These are phyloP conservation scores for Arachnomyces sp. DNA, from an alignment of 2,329 filamentous ascomycete genomes.

Conservation along the genomic window DNA sequence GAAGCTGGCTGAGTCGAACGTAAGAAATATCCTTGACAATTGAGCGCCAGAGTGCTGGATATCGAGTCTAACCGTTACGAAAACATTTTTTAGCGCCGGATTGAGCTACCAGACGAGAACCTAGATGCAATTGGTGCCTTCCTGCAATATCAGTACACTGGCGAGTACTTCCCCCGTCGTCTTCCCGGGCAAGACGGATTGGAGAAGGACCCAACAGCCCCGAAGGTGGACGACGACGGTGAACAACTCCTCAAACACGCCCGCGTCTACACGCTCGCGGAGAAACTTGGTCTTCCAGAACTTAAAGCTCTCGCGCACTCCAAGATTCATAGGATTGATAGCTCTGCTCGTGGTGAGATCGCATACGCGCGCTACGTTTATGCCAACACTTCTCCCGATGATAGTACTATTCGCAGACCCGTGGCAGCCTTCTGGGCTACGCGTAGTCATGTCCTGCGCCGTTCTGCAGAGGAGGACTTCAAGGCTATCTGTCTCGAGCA, in stretches of 20 bases:
- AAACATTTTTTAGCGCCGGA: conserved; percentile 48
- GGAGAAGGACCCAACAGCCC: conserved; percentile 58
- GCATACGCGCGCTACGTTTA: conserved; percentile 88
- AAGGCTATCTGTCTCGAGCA: conserved; percentile 75
- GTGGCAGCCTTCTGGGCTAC: conserved; percentile 88
- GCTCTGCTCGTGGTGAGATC: conserved; percentile 82
- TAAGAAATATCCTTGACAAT: no score
- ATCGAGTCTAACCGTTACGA: no score
- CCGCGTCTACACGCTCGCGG: conserved; percentile 78
- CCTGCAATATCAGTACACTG: conserved; percentile 75
- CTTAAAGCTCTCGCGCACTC: conserved; percentile 71
- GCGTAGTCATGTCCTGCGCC: conserved; percentile 67
- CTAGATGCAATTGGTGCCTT: conserved; percentile 69
- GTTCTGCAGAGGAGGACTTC: conserved; percentile 83
- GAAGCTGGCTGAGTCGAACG: conserved; percentile 36
- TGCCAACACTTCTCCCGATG: conserved; percentile 60
- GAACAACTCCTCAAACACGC: conserved; percentile 81
- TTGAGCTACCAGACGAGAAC: conserved; percentile 60
- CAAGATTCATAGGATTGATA: conserved; percentile 89
- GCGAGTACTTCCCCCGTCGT: conserved; percentile 69
- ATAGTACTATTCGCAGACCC: conserved; percentile 66
- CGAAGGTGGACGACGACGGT: conserved; percentile 65
- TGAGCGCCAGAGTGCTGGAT: conserved; percentile 37
- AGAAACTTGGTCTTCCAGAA: conserved; percentile 59
- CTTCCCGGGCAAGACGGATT: conserved; percentile 55